Evolutionary conservation across 768 basidiomycete genomes (phyloP).

Genomic region (Pleurotus platypus): DNA sequence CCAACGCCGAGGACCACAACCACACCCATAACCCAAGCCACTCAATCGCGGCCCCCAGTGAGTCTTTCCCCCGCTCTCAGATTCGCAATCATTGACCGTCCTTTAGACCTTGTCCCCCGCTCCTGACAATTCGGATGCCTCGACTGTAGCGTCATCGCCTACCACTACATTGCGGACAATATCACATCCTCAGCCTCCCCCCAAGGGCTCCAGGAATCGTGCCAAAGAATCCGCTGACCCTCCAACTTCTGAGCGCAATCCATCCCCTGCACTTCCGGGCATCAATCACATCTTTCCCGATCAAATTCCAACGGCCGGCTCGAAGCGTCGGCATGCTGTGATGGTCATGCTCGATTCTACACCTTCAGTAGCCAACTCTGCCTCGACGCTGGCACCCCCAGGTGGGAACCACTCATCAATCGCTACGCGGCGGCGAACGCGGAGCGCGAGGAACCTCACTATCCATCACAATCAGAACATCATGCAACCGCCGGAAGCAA

Average conservation of each 20-base stretch:
- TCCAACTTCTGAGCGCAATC: not conserved
- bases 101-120: conserved; percentile 19
- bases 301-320: conserved; percentile 46
- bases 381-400: conserved; percentile 22
- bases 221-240: not conserved
- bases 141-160: conserved; percentile 28
- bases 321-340: conserved; percentile 74
- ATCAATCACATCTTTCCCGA: conserved; percentile 4
- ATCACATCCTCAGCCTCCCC: conserved; percentile 18
- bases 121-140: conserved; percentile 15
- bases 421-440: conserved; percentile 47
- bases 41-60: conserved; percentile 25
- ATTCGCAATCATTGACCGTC: no score
- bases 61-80: conserved; percentile 10
- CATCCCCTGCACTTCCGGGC: not conserved
- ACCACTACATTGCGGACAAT: conserved; percentile 19
- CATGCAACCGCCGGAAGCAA: conserved; percentile 41
- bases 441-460: conserved; percentile 39
- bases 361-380: conserved; percentile 32
- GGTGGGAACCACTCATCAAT: conserved; percentile 20
- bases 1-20: conserved; percentile 6
- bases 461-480: conserved; percentile 37
- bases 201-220: conserved; percentile 1
- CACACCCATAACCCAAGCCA: conserved; percentile 10
- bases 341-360: conserved; percentile 73